phyloP scores from a whole-genome alignment of 352 stramenopile species.

The Pythium dissimile region DNA sequence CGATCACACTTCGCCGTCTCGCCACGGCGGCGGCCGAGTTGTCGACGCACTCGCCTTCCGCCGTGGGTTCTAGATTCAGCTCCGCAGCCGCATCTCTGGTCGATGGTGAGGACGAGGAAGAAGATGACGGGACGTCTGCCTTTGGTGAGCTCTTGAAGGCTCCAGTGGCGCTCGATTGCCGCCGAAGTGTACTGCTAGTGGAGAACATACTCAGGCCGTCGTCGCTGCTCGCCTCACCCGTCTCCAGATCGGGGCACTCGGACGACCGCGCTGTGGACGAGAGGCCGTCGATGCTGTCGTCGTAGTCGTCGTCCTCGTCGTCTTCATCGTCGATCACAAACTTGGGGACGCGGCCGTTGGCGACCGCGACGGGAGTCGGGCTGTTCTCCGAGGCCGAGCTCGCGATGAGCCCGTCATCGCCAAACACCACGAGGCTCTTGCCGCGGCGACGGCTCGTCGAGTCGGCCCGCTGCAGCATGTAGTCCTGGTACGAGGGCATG shows the following conservation, averaged over 20 bases:
- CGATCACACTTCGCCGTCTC: conserved; percentile 18
- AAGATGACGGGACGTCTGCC: background rate
- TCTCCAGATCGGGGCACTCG: conserved; percentile 17
- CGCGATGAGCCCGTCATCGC: conserved; percentile 32
- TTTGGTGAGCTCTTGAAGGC: background rate
- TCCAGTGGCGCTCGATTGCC: background rate
- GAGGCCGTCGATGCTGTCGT: conserved; percentile 2
- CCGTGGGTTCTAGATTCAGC: background rate
- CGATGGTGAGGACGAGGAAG: background rate
- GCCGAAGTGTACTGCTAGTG: background rate
- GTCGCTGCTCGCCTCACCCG: conserved; percentile 4
- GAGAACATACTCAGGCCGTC: background rate
- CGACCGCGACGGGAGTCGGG: conserved; percentile 47
- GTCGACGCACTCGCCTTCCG: background rate
- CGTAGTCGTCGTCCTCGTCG: conserved; percentile 34
- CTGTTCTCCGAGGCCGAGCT: conserved; percentile 47
- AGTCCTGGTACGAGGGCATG: conserved; percentile 82
- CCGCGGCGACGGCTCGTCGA: conserved; percentile 36
- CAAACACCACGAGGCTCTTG: conserved; percentile 40
- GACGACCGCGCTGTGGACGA: conserved; percentile 19
- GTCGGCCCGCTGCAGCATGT: conserved; percentile 76
- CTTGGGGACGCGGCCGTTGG: conserved; percentile 48
- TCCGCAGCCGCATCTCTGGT: background rate
- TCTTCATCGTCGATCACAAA: conserved; percentile 81
- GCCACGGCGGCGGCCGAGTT: conserved; percentile 6